These are phyloP conservation scores for Dioszegia crocea DNA, from an alignment of 768 basidiomycete species.

Conservation along the genomic window DNA sequence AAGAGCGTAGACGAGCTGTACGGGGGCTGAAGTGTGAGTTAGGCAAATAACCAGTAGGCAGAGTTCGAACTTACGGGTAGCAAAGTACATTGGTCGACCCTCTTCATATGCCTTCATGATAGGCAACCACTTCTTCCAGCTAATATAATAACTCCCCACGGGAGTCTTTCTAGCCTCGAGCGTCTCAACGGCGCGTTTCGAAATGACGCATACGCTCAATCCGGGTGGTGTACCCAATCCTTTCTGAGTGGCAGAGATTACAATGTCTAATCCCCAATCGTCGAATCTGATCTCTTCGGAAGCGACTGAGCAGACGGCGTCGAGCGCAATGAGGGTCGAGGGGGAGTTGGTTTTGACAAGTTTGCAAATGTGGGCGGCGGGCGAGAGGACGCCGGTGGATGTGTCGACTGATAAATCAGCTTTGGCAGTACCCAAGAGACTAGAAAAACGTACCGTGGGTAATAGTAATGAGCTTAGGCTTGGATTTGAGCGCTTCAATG, in stretches of 20 bases:
- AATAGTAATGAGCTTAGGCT: conserved; percentile 83
- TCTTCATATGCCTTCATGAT: conserved; percentile 91
- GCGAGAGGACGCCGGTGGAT: conserved; percentile 69
- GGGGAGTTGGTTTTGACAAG: conserved; percentile 73
- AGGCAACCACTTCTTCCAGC: conserved; percentile 82
- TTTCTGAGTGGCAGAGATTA: conserved; percentile 53
- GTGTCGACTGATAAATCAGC: conserved; percentile 42
- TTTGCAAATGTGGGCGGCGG: conserved; percentile 70
- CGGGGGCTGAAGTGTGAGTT: conserved; percentile 56
- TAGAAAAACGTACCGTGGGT: conserved; percentile 71
- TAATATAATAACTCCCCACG: conserved; percentile 75
- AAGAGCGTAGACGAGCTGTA: conserved; percentile 89
- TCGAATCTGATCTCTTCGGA: conserved; percentile 94
- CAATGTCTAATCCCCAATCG: conserved; percentile 85
- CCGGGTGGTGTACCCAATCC: conserved; percentile 92
- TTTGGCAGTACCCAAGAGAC: no score
- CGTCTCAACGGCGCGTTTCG: conserved; percentile 71
- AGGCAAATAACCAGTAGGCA: background rate
- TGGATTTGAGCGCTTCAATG: conserved; percentile 60
- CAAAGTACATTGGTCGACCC: conserved; percentile 80
- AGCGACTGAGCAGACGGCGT: conserved; percentile 94
- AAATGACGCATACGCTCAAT: conserved; percentile 77
- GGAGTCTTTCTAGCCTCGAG: conserved; percentile 63
- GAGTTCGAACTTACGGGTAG: conserved; percentile 56
- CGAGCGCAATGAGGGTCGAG: conserved; percentile 76